These are phyloP conservation scores for Saxophila tyrrhenica DNA, from an alignment of 495 filamentous ascomycete genomes.

Conservation along the genomic window DNA sequence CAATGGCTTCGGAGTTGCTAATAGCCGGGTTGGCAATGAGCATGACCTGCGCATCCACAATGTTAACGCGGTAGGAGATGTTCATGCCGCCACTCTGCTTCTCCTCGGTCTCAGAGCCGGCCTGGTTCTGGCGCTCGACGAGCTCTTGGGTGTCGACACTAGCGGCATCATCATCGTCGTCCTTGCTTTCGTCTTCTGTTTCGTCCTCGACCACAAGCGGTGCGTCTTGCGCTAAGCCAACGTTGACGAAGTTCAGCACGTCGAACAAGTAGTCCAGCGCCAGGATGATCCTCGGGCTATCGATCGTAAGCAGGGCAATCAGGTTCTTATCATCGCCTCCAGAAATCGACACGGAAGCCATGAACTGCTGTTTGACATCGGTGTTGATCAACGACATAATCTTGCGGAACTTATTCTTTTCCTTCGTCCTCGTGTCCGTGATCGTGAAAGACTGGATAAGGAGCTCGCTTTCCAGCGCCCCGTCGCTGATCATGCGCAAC, in stretches of 20 bases:
- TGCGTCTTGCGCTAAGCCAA: constrained; percentile 52
- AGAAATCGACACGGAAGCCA: constrained; percentile 91
- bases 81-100: constrained; percentile 43
- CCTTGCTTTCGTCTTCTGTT: constrained; percentile 44
- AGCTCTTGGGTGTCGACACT: constrained; percentile 18
- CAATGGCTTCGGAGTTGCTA: constrained; percentile 85
- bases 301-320: constrained; percentile 86
- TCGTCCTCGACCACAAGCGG: constrained; percentile 45
- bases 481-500: constrained; percentile 87
- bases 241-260: constrained; percentile 66
- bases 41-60: constrained; percentile 92
- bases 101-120: constrained; percentile 3
- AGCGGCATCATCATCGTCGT: constrained; percentile 42
- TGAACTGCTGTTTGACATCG: constrained; percentile 86
- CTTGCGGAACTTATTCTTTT: constrained; percentile 90
- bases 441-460: constrained; percentile 92
- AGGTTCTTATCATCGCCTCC: constrained; percentile 71
- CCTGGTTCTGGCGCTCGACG: constrained; percentile 1
- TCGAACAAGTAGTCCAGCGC: constrained; percentile 91
- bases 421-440: constrained; percentile 69
- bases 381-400: constrained; percentile 97
- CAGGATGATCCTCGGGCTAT: constrained; percentile 89
- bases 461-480: constrained; percentile 84
- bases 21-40: constrained; percentile 88
- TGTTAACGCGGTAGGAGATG: constrained; percentile 81